Conservation (phyloP, 2,329 filamentous ascomycete genomes). For the Fusarium vanettenii region DNA sequence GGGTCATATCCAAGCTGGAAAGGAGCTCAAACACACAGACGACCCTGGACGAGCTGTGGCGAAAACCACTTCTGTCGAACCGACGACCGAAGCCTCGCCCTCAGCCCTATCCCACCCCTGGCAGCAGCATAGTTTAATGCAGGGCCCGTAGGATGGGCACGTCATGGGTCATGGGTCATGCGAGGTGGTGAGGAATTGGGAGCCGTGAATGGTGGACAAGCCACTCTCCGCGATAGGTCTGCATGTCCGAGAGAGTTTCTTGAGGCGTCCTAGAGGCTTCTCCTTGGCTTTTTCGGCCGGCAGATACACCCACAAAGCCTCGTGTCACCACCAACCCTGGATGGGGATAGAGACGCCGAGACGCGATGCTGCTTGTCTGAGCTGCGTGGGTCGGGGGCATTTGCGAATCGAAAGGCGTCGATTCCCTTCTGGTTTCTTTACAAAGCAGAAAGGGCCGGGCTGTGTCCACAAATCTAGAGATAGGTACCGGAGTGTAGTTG, state of each 20-base stretch:
- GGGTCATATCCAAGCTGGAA: conserved; percentile 41
- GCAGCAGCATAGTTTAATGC: conserved; percentile 25
- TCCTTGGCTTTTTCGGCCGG: neutral
- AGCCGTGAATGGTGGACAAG: neutral
- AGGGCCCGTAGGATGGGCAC: conserved; percentile 34
- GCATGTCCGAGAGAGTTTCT: conserved; percentile 27
- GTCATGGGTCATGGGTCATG: conserved; percentile 35
- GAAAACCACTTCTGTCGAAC: conserved; percentile 35
- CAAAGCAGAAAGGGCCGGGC: conserved; percentile 9
- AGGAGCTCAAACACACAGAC: conserved; percentile 3
- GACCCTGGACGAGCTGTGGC: conserved; percentile 45
- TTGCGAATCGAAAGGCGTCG: conserved; percentile 26
- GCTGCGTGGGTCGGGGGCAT: conserved; percentile 29
- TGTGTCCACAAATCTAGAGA: conserved; percentile 5
- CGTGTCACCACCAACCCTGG: neutral
- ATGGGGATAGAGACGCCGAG: conserved; percentile 15
- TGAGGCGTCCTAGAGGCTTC: conserved; percentile 33
- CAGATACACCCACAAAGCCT: neutral
- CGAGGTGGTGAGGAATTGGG: neutral
- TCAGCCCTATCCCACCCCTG: conserved; percentile 44
- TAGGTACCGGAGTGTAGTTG: neutral
- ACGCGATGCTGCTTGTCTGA: conserved; percentile 19
- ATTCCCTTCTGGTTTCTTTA: conserved; percentile 4
- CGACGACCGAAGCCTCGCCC: conserved; percentile 37
- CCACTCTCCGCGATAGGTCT: conserved; percentile 20